phyloP scores from a whole-genome alignment of 768 basidiomycete genomes.

The Termitomyces eurrhizus region DNA sequence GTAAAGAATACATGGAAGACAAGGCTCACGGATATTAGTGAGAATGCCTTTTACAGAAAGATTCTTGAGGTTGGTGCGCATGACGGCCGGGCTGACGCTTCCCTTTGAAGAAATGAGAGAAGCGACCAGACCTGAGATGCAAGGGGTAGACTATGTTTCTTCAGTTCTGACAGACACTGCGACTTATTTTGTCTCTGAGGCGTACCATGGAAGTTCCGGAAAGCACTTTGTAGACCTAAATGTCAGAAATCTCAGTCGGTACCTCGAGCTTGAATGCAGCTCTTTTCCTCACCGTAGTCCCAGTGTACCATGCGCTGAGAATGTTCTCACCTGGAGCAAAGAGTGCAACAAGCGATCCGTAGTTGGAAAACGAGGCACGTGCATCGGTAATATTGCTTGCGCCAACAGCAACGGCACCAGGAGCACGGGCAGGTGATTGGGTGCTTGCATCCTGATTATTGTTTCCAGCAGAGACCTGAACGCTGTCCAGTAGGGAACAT shows the following conservation, averaged over 20 bases:
- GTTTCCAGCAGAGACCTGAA: neutral
- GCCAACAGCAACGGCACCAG: neutral
- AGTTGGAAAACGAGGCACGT: neutral
- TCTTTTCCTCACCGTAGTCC: neutral
- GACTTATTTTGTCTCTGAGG: neutral
- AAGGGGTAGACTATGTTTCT: neutral
- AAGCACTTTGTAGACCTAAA: neutral
- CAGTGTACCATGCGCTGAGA: neutral
- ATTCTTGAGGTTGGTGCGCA: neutral
- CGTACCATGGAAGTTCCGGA: neutral
- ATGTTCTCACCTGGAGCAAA: neutral
- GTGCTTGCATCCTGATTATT: neutral
- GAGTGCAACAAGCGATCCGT: neutral
- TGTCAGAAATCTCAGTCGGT: neutral
- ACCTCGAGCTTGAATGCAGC: neutral
- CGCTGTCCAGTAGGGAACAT: neutral
- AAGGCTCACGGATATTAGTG: neutral
- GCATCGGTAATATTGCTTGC: neutral
- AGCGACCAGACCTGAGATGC: neutral
- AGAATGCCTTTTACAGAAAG: neutral
- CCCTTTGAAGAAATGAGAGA: neutral
- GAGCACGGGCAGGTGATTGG: neutral
- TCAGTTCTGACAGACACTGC: neutral
- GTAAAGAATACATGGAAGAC: neutral
- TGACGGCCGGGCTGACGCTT: neutral